These are phyloP conservation scores for Aquilaria sinensis DNA, from an alignment of 345 rosid species.

Conservation along the genomic window DNA sequence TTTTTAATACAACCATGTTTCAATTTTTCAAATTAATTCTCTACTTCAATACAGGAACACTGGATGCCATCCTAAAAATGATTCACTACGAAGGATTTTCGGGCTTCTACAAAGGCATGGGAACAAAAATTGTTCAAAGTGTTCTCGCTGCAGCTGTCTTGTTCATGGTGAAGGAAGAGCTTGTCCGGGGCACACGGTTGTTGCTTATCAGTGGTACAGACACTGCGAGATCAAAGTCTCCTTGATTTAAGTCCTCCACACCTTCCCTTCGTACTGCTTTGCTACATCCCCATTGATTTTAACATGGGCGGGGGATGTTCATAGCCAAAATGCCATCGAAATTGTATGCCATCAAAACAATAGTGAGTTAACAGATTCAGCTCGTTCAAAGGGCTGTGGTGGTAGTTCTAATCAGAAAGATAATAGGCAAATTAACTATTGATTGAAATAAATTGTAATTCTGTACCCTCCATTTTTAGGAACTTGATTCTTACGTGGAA, in stretches of 20 bases:
- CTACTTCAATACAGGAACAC: conserved; percentile 42
- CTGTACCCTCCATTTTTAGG: too few relatives aligned
- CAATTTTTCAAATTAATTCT: background rate
- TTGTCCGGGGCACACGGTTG: conserved; percentile 56
- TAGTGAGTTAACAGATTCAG: too few relatives aligned
- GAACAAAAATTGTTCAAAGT: conserved; percentile 83
- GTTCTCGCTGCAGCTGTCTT: conserved; percentile 88
- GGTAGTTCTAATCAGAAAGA: too few relatives aligned
- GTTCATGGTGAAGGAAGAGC: conserved; percentile 94
- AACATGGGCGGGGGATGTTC: background rate
- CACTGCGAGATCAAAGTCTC: conserved; percentile 27
- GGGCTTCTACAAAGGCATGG: conserved; percentile 96
- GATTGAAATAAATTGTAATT: too few relatives aligned
- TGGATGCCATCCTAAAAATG: conserved; percentile 87
- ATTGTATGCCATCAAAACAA: too few relatives aligned
- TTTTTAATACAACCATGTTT: background rate
- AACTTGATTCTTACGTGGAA: too few relatives aligned
- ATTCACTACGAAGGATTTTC: conserved; percentile 70
- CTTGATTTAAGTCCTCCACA: conserved; percentile 14
- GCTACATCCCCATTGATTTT: background rate
- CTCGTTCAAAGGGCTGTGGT: too few relatives aligned
- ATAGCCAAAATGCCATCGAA: too few relatives aligned
- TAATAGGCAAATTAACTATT: too few relatives aligned
- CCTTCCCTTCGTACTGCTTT: background rate
- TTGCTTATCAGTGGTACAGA: conserved; percentile 33